phyloP scores from a whole-genome alignment of 2,329 filamentous ascomycete species.

The Orbilia quercus region DNA sequence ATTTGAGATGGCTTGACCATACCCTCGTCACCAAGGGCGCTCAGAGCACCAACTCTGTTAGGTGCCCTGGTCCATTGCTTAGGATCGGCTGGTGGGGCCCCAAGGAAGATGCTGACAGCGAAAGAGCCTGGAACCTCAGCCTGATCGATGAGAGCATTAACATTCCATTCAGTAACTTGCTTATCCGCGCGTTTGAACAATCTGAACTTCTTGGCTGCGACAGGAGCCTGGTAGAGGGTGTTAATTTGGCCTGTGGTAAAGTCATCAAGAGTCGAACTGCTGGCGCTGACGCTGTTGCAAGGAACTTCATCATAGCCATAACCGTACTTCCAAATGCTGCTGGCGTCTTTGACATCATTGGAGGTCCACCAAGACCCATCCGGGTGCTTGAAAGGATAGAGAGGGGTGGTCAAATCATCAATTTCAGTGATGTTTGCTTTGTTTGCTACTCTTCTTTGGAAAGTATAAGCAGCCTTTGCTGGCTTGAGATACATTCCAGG shows the following conservation, averaged over 20 bases:
- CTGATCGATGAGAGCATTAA: conserved; percentile 56
- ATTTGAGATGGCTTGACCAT: conserved; percentile 13
- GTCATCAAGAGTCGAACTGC: conserved; percentile 10
- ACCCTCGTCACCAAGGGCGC: conserved; percentile 12
- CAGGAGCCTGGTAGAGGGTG: conserved; percentile 41
- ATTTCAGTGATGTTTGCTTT: conserved; percentile 14
- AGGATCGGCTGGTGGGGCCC: background rate
- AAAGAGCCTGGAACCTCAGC: conserved; percentile 53
- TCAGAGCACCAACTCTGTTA: conserved; percentile 16
- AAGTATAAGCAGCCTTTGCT: conserved; percentile 44
- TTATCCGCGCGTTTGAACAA: conserved; percentile 10
- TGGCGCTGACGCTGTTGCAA: conserved; percentile 11
- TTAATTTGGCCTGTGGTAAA: conserved; percentile 55
- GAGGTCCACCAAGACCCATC: conserved; percentile 57
- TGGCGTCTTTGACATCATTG: conserved; percentile 46
- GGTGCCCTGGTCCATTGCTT: conserved; percentile 13
- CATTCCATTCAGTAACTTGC: conserved; percentile 56
- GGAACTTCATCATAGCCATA: conserved; percentile 59
- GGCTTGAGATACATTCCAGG: conserved; percentile 40
- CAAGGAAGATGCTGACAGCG: conserved; percentile 25
- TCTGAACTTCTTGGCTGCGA: background rate
- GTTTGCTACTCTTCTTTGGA: conserved; percentile 38
- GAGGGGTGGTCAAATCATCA: conserved; percentile 53
- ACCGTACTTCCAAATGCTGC: conserved; percentile 56
- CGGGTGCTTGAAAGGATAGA: conserved; percentile 58